Percentiles rank a stretch among this genome's conserved stretches.
These are phyloP conservation scores for Chalciporus piperatus DNA, from an alignment of 768 basidiomycete genomes.

Conservation along the genomic window DNA sequence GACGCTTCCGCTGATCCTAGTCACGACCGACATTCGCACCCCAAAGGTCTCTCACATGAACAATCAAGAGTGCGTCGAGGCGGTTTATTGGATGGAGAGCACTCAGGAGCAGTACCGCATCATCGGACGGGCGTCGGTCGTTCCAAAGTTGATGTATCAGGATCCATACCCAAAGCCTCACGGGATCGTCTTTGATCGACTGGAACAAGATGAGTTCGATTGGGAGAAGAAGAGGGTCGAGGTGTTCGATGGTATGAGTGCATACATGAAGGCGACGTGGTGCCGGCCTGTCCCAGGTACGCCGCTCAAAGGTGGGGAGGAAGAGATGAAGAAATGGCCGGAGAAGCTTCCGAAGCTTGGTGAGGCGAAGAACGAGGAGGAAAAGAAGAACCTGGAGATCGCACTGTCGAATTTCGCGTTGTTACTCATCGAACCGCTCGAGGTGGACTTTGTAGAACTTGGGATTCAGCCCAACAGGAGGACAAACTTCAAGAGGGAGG, in stretches of 20 bases:
- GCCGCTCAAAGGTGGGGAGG: conserved; percentile 46
- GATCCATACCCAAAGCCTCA: conserved; percentile 12
- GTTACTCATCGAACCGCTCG: conserved; percentile 64
- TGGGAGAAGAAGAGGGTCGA: conserved; percentile 68
- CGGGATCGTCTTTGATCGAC: conserved; percentile 30
- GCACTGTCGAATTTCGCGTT: conserved; percentile 71
- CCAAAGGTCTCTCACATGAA: conserved; percentile 64
- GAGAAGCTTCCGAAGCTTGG: conserved; percentile 46
- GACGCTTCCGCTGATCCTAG: conserved; percentile 57
- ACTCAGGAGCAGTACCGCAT: conserved; percentile 75
- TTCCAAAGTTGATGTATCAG: conserved; percentile 47
- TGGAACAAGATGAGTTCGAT: conserved; percentile 35
- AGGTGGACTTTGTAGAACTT: conserved; percentile 70
- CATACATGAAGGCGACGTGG: conserved; percentile 69
- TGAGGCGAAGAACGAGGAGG: conserved; percentile 43
- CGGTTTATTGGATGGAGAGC: conserved; percentile 72
- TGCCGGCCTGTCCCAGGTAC: conserved; percentile 66
- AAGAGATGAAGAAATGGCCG: conserved; percentile 65
- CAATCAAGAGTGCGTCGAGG: conserved; percentile 44
- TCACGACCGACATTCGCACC: conserved; percentile 70
- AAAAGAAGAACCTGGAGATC: conserved; percentile 44
- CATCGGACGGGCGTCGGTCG: conserved; percentile 50
- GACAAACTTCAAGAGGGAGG: conserved; percentile 48
- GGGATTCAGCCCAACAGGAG: conserved; percentile 55
- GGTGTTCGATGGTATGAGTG: conserved; percentile 57